phyloP scores from a whole-genome alignment of 1,139 yeast genomes.

The Yamadazyma spencermartinsiae region DNA sequence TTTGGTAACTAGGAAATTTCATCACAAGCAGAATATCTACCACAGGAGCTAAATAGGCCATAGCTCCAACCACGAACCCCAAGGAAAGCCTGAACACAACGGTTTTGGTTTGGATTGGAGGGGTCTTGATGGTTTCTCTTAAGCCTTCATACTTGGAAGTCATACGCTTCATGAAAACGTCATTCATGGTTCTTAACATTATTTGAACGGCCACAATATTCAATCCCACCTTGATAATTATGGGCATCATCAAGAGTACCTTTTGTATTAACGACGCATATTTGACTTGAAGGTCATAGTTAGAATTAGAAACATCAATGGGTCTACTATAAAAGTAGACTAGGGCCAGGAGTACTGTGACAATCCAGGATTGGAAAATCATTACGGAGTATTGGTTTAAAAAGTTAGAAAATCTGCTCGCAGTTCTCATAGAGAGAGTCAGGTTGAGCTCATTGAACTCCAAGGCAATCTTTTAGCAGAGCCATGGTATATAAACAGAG shows the following conservation, averaged over 20 bases:
- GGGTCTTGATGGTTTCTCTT: neutral
- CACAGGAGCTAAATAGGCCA: conserved; percentile 1
- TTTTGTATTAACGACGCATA: conserved; percentile 1
- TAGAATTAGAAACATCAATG: neutral
- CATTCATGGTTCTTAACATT: neutral
- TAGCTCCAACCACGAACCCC: neutral
- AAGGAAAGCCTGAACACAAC: neutral
- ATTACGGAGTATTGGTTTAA: neutral
- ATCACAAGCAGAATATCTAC: neutral
- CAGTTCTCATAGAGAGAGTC: too few relatives aligned
- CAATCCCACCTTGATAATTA: neutral
- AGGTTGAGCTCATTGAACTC: too few relatives aligned
- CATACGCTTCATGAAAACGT: conserved; percentile 1
- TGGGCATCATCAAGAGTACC: neutral
- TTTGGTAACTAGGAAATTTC: neutral
- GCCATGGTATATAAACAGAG: too few relatives aligned
- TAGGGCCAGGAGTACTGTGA: conserved; percentile 1
- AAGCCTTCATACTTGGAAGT: neutral
- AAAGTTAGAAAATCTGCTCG: neutral
- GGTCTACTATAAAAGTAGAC: conserved; percentile 3
- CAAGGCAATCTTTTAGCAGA: too few relatives aligned
- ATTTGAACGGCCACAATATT: neutral
- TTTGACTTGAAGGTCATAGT: conserved; percentile 2
- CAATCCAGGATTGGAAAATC: neutral
- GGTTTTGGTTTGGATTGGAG: neutral